These are phyloP conservation scores for Vaucheria bursata DNA, from an alignment of 352 stramenopile species.

Conservation along the genomic window DNA sequence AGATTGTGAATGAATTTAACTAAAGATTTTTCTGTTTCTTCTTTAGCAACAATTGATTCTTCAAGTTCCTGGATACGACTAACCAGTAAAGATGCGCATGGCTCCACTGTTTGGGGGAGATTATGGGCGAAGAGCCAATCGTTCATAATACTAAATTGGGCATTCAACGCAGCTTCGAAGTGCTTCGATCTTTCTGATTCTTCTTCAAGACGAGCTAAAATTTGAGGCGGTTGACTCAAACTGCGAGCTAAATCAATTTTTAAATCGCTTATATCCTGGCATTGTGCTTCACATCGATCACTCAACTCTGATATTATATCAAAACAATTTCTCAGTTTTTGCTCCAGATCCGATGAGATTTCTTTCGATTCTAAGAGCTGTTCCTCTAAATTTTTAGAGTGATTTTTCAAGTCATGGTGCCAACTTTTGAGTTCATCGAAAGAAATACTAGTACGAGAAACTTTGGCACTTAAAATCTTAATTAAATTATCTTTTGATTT, in stretches of 20 bases:
- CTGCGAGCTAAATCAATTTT: neutral
- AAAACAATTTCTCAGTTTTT: neutral
- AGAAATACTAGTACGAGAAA: neutral
- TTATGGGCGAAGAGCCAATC: neutral
- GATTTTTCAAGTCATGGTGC: neutral
- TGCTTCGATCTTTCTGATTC: neutral
- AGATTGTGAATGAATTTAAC: neutral
- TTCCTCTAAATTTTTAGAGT: neutral
- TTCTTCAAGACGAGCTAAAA: neutral
- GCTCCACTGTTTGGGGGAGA: neutral
- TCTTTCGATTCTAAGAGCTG: neutral
- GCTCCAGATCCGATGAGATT: neutral
- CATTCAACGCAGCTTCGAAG: neutral
- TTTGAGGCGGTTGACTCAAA: neutral
- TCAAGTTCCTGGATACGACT: neutral
- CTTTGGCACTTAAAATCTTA: neutral
- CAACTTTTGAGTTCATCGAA: neutral
- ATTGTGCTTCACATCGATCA: neutral
- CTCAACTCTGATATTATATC: neutral
- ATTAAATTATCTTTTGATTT: constrained; percentile 2
- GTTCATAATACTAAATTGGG: neutral
- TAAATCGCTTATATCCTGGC: neutral
- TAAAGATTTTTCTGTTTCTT: neutral
- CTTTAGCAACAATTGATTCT: neutral
- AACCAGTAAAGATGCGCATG: neutral